Evolutionary conservation across 2,329 filamentous ascomycete genomes (phyloP), one percentile per base, ranked within the genome.

Genomic region (Xylaria hypoxylon): DNA sequence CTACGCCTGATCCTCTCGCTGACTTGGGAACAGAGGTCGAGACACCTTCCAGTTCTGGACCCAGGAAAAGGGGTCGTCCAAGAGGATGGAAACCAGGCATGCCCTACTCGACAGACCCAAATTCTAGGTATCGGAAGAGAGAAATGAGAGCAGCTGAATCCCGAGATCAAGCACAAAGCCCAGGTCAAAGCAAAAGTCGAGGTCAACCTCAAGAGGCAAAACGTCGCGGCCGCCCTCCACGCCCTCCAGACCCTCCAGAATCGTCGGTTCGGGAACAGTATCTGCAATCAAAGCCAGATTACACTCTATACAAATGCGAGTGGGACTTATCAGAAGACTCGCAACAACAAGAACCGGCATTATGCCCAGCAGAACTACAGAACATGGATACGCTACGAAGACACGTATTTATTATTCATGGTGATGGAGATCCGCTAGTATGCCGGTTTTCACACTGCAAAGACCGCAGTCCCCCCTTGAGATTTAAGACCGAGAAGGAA

Each of bases 281-380:
- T 64, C 73, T 77, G 31, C 72, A 69, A 22, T 74, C 82, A 24
- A 73, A 80, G 24, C 81, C 84, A 5, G 77, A 76, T 4, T 89
- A 85, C 70, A 63, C 82, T n/a, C 75, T 80, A 1, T 90, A 87
- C 72, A 65, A 82, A 10, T 90, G 88, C 75, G 86, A 90, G 74
- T 90, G 88, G 88, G 69, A 28, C n/a, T n/a, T 62, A 26, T 62
- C 68, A 26, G 15, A 77, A 24, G 79, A 45, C 8, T 11, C 65
- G 8, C 22, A 56, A 11, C 60, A 65, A 33, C 17, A 47, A 19
- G 31, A 60, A 22, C 60, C 38, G 31, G 22, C 79, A 19, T 47
- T 66, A 0, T 90, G 88, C 72, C 82, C 80, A 33, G 88, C 88
- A 3, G 85, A 89, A 76, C 79, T 90, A 51, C 87, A 89, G 57